phyloP scores from a whole-genome alignment of 768 basidiomycete species.

The Lactarius tabidus region DNA sequence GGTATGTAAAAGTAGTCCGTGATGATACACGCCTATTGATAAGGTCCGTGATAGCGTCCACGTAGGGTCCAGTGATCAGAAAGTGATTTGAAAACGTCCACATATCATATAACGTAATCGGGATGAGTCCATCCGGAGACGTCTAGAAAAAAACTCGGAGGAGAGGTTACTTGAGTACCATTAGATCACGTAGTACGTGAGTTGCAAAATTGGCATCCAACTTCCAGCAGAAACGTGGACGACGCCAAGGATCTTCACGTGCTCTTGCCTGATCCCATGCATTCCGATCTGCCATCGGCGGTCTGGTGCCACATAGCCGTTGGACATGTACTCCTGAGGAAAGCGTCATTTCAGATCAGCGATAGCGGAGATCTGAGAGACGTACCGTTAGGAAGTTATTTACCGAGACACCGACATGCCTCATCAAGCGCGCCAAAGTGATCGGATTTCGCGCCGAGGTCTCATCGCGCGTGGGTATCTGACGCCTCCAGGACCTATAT shows the following conservation, averaged over 20 bases:
- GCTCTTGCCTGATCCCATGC: neutral
- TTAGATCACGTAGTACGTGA: neutral
- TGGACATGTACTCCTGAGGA: neutral
- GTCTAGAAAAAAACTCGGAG: too few relatives aligned
- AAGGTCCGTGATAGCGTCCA: too few relatives aligned
- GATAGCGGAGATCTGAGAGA: neutral
- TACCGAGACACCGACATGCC: neutral
- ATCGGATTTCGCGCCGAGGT: neutral
- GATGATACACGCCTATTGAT: too few relatives aligned
- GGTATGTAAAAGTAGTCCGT: neutral
- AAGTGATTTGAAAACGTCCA: too few relatives aligned
- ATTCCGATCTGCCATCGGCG: constrained; percentile 3
- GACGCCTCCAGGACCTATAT: neutral
- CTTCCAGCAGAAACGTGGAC: constrained; percentile 9
- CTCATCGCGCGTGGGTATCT: constrained; percentile 8
- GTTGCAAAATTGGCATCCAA: constrained; percentile 17
- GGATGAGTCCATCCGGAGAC: neutral
- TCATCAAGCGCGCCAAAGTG: constrained; percentile 14
- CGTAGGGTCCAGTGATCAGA: too few relatives aligned
- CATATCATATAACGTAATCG: too few relatives aligned
- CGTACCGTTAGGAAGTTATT: constrained; percentile 12
- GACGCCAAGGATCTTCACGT: constrained; percentile 13
- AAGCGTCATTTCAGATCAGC: neutral
- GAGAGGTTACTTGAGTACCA: neutral
- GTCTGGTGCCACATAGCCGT: neutral